Percentiles rank a stretch among this genome's conserved stretches.
These are phyloP conservation scores for Casuarina glauca DNA, from an alignment of 306 rosid genomes.

Conservation along the genomic window DNA sequence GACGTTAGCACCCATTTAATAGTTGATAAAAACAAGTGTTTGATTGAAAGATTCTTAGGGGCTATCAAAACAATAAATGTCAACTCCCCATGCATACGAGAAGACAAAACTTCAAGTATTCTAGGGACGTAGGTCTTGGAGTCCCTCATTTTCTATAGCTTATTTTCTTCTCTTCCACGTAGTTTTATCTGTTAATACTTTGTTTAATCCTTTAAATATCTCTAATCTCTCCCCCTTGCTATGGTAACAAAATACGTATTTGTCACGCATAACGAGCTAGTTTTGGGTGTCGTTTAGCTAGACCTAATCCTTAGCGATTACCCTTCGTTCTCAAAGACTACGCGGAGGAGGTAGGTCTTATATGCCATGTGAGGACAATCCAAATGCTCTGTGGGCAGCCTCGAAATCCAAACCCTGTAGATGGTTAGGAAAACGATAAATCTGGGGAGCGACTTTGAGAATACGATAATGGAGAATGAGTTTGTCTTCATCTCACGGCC, in stretches of 20 bases:
- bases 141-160: background rate
- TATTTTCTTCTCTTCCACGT: constrained; percentile 6
- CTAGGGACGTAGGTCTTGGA: constrained; percentile 4
- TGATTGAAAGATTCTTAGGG: constrained; percentile 48
- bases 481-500: constrained; percentile 30
- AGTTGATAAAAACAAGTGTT: constrained; percentile 30
- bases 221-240: constrained; percentile 23
- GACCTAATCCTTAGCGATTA: constrained; percentile 57
- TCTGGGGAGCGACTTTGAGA: constrained; percentile 41
- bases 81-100: constrained; percentile 31
- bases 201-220: constrained; percentile 21
- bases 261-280: constrained; percentile 38
- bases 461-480: constrained; percentile 41
- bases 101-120: constrained; percentile 37
- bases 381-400: constrained; percentile 39
- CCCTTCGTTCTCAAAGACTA: constrained; percentile 32
- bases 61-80: constrained; percentile 32
- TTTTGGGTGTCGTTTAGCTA: constrained; percentile 46
- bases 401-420: constrained; percentile 47
- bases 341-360: background rate
- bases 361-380: constrained; percentile 37
- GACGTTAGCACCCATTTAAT: constrained; percentile 43
- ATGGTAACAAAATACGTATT: constrained; percentile 24
- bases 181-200: background rate
- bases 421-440: constrained; percentile 29